phyloP scores from a whole-genome alignment of 305 asterid genomes.

The Fraxinus velutina region DNA sequence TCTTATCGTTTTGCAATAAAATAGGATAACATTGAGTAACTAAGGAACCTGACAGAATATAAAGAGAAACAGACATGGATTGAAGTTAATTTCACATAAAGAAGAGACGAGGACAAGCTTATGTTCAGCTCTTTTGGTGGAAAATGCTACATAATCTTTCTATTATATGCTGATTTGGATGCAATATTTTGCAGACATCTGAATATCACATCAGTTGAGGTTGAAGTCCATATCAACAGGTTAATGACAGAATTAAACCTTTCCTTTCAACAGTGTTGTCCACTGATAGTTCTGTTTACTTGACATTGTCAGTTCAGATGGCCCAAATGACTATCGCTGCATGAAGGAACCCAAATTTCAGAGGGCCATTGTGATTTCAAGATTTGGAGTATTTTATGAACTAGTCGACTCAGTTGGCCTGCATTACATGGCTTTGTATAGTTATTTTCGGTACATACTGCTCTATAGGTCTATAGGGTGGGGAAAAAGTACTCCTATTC shows the following conservation, averaged over 20 bases:
- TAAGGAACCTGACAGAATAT: not conserved
- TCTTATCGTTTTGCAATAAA: not conserved
- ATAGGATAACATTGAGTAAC: not conserved
- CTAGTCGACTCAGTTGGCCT: not conserved
- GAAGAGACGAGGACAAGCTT: not conserved
- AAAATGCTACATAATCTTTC: not conserved
- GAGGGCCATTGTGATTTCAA: not conserved
- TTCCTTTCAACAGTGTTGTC: not conserved
- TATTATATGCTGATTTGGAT: not conserved
- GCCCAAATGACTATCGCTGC: conserved; percentile 7
- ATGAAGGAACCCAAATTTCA: not conserved
- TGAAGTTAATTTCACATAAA: not conserved
- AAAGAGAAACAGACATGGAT: not conserved
- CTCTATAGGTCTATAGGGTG: not conserved
- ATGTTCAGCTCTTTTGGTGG: not conserved
- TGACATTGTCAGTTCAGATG: not conserved
- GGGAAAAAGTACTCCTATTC: not conserved
- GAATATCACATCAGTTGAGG: not conserved
- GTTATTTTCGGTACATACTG: conserved; percentile 21
- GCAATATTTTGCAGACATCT: not conserved
- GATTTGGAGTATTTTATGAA: conserved; percentile 2
- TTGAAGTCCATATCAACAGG: not conserved
- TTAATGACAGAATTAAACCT: not conserved
- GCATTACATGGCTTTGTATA: conserved; percentile 6
- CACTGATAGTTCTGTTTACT: not conserved